Conservation (phyloP, 2,329 filamentous ascomycete genomes). For the Fusarium redolens region DNA sequence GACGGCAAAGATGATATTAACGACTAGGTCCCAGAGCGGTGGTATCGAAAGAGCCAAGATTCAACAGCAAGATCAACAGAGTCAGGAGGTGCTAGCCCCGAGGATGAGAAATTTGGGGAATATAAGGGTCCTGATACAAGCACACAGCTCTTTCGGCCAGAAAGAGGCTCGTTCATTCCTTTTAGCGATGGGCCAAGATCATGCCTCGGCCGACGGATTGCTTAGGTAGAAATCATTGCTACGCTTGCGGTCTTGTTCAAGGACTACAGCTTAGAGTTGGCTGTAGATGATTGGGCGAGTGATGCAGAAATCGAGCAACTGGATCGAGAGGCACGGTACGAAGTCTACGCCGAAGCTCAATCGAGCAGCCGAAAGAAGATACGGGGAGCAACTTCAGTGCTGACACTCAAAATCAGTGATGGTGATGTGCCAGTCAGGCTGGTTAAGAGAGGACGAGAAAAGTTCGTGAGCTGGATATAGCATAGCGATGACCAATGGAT, state of each 20-base stretch:
- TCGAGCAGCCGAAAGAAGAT: conserved; percentile 64
- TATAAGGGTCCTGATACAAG: conserved; percentile 71
- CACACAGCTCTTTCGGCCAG: conserved; percentile 69
- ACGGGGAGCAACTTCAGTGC: conserved; percentile 66
- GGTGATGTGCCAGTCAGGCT: conserved; percentile 73
- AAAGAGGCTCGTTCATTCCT: conserved; percentile 66
- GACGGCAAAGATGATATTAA: conserved; percentile 66
- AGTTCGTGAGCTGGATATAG: conserved; percentile 63
- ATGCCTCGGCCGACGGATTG: conserved; percentile 68
- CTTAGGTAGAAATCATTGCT: conserved; percentile 69
- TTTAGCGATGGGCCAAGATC: conserved; percentile 69
- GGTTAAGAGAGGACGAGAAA: conserved; percentile 76
- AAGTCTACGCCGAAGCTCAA: conserved; percentile 71
- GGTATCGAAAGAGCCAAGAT: conserved; percentile 63
- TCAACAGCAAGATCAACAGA: conserved; percentile 33
- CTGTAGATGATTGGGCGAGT: conserved; percentile 68
- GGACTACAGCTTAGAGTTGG: conserved; percentile 75
- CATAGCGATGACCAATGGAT: not conserved
- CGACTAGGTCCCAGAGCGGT: conserved; percentile 78
- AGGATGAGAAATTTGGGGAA: conserved; percentile 67
- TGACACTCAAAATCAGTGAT: conserved; percentile 78
- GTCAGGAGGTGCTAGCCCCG: conserved; percentile 22
- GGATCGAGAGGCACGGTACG: conserved; percentile 57
- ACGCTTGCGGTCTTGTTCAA: conserved; percentile 66
- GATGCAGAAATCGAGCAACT: conserved; percentile 66